Evolutionary conservation across 768 basidiomycete species (phyloP), one percentile per base, ranked within the genome.

Genomic region (Holtermannia corniformis): DNA sequence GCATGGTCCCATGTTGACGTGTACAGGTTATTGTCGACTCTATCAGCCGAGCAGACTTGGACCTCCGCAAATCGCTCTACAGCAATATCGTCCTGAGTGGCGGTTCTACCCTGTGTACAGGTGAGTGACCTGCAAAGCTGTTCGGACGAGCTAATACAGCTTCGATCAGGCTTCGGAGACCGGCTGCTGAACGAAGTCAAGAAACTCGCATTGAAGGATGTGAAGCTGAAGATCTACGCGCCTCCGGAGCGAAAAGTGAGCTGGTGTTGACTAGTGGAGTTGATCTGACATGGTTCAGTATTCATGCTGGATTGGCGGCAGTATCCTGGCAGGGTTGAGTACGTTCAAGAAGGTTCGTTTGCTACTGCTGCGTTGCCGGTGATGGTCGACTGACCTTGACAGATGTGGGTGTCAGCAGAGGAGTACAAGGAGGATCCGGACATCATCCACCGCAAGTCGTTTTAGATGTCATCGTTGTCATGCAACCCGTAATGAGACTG

Each of bases 391-490:
- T 37, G n/a, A 25, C 24, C 14, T 40, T 1, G 3, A 2, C 52
- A 95, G 90, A 97, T 99, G 93, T 99, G 95, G 93, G 89, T 99
- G 47, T 92, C 90, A 44, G 91, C 92, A 37, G 93, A 99, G 74
- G 95, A 97, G 74, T 97, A 96, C 70, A 90, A 95, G 74, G 93
- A 99, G 73, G 93, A 97, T 74, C 92, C 93, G 50, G 92, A 97
- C 67, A 87, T 96, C 65, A 97, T 96, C 67, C 92, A 95, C 75
- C 92, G 88, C 75, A 93, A 93, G 74, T 79, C 85, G 52, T 71
- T 72, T 55, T 72, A 54, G n/a, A n/a, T n/a, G n/a, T n/a, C n/a
- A n/a, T n/a, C n/a, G n/a, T n/a, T n/a, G n/a, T n/a, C n/a, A n/a
- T n/a, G n/a, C n/a, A n/a, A n/a, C n/a, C n/a, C n/a, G n/a, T n/a